Evolutionary conservation across 257 asterid species (phyloP).

Genomic region (Solanum lycopersicoides): DNA sequence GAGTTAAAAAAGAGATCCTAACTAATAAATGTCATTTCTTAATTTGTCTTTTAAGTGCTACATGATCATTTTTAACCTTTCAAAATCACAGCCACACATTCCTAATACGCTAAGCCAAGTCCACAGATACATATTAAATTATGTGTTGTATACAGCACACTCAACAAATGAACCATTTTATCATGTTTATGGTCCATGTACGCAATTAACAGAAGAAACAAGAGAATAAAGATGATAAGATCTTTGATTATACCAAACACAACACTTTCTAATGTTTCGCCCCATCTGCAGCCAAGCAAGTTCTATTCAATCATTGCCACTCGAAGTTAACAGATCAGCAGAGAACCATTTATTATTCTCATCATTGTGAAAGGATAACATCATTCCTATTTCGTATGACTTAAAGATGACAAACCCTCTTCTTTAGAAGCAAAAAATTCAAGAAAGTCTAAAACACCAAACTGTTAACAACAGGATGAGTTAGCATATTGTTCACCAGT

Average conservation of each 20-base stretch:
- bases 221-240: not conserved
- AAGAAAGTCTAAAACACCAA: not conserved
- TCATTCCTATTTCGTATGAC: not conserved
- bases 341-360: too few relatives aligned
- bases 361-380: not conserved
- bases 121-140: not conserved
- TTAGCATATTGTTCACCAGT: not conserved
- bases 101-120: not conserved
- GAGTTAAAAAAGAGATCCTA: not conserved
- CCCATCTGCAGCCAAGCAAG: not conserved
- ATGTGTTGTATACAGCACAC: not conserved
- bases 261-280: not conserved
- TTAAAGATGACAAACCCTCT: not conserved
- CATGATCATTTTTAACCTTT: not conserved
- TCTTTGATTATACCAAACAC: not conserved
- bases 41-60: not conserved
- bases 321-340: not conserved
- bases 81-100: not conserved
- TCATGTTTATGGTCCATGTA: not conserved
- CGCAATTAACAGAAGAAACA: not conserved
- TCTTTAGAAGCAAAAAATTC: not conserved
- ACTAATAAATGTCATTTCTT: not conserved
- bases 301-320: not conserved
- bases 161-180: not conserved
- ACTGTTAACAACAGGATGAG: not conserved